A percentile compares a stretch with the other conserved stretches of the same genome.
These are phyloP conservation scores for Linaria vulgaris DNA, from an alignment of 257 asterid species.

Conservation along the genomic window DNA sequence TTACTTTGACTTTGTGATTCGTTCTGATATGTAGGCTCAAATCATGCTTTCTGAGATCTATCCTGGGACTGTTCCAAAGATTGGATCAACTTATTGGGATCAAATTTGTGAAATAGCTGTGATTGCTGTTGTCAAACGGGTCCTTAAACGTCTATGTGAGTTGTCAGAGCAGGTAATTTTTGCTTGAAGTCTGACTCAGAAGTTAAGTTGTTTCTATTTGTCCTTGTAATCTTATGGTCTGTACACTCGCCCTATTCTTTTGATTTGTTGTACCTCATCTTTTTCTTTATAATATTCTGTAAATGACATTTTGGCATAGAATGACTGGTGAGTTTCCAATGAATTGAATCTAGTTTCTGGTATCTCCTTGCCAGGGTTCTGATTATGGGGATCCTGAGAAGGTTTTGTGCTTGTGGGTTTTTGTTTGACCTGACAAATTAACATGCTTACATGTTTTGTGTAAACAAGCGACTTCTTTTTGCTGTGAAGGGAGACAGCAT, in stretches of 20 bases:
- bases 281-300: not conserved
- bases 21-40: slow-evolving; percentile 69
- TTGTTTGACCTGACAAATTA: not conserved
- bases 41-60: slow-evolving; percentile 90
- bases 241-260: not conserved
- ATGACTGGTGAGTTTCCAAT: slow-evolving; percentile 17
- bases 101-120: slow-evolving; percentile 84
- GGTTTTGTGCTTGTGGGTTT: not conserved
- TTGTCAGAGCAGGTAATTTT: slow-evolving; percentile 74
- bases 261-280: slow-evolving; percentile 15
- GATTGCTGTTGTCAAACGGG: slow-evolving; percentile 73
- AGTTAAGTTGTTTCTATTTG: not conserved
- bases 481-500: not conserved
- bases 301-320: slow-evolving; percentile 13
- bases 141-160: slow-evolving; percentile 74
- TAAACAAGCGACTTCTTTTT: slow-evolving; percentile 1
- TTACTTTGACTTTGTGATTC: slow-evolving; percentile 24
- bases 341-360: slow-evolving; percentile 13
- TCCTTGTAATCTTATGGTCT: not conserved
- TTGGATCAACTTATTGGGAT: slow-evolving; percentile 92
- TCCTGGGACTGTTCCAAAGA: slow-evolving; percentile 87
- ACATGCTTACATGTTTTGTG: slow-evolving; percentile 2
- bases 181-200: slow-evolving; percentile 6
- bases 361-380: slow-evolving; percentile 18
- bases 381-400: slow-evolving; percentile 4